Evolutionary conservation across 2,329 filamentous ascomycete species (phyloP), one percentile per base, ranked within the genome.

Genomic region (Sarocladium oryzae): DNA sequence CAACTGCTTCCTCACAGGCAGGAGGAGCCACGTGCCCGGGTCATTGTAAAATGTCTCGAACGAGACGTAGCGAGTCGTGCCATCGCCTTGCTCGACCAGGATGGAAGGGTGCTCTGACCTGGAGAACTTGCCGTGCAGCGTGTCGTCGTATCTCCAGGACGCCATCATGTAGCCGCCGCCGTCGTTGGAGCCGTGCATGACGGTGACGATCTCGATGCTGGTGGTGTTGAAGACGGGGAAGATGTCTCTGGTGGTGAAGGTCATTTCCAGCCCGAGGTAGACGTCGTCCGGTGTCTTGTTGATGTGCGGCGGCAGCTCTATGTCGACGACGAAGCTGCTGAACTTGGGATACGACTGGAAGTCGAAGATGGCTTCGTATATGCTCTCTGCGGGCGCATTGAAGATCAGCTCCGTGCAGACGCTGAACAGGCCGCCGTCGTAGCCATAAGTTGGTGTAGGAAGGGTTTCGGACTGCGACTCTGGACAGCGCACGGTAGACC

Each of bases 311-410:
- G 51, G 51, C 24, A 53, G 40, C 4, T 53, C 45, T 21, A 53
- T 45, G 24, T 50, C 46, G 21, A 38, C 30, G 23, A 53, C 45
- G 26, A 53, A 53, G 51, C 36, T 53, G 37, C 51, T 53, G 54
- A 60, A 68, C 49, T 58, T 63, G 13, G 70, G 69, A 37, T 69
- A 68, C 51, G 66, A 64, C 23, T 59, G 66, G 20, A 71, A 72
- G 23, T 70, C 56, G 56, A 63, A 37, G 2, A 15, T 49, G 1
- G 18, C 10, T 3, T 43, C 43, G 37, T 53, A 53, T 2, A 58
- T 20, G 18, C 53, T 58, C 52, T 68, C 66, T 9, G 64, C 63
- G 9, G 55, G 60, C 1, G 57, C 57, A 49, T 69, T 62, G 53
- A 65, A 68, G 51, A 57, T 51, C 55, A 66, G 68, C 18, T 54